phyloP scores from a whole-genome alignment of 352 stramenopile species.

The Phytophthora pluvialis region DNA sequence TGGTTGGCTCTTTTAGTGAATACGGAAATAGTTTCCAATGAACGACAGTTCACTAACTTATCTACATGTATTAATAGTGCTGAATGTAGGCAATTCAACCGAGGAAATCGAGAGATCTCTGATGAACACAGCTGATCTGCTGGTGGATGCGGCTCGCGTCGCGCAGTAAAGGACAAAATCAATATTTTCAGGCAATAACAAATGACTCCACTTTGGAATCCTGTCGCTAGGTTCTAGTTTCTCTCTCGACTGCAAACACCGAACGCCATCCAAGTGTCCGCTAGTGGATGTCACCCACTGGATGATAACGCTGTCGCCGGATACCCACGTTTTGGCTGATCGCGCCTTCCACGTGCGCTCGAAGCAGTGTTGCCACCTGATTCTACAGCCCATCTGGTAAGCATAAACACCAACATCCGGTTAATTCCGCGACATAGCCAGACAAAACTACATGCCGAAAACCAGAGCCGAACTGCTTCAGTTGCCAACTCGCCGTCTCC shows the following conservation, averaged over 20 bases:
- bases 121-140: too few species aligned
- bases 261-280: conserved; percentile 10
- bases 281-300: conserved; percentile 2
- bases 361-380: conserved; percentile 23
- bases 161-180: conserved; percentile 18
- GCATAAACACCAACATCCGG: conserved; percentile 29
- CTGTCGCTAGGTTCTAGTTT: conserved; percentile 10
- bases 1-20: too few species aligned
- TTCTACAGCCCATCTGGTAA: conserved; percentile 20
- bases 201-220: conserved; percentile 15
- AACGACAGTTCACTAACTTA: too few species aligned
- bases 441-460: neutral
- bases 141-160: conserved; percentile 1
- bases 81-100: too few species aligned
- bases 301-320: conserved; percentile 1
- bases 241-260: conserved; percentile 1
- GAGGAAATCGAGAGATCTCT: too few species aligned
- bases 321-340: conserved; percentile 4
- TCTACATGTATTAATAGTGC: too few species aligned
- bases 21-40: too few species aligned
- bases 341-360: conserved; percentile 19
- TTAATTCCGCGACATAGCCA: conserved; percentile 1
- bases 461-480: conserved; percentile 1
- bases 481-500: conserved; percentile 26
- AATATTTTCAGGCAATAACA: neutral